phyloP scores from a whole-genome alignment of 768 basidiomycete genomes.

The Tremella fuciformis region DNA sequence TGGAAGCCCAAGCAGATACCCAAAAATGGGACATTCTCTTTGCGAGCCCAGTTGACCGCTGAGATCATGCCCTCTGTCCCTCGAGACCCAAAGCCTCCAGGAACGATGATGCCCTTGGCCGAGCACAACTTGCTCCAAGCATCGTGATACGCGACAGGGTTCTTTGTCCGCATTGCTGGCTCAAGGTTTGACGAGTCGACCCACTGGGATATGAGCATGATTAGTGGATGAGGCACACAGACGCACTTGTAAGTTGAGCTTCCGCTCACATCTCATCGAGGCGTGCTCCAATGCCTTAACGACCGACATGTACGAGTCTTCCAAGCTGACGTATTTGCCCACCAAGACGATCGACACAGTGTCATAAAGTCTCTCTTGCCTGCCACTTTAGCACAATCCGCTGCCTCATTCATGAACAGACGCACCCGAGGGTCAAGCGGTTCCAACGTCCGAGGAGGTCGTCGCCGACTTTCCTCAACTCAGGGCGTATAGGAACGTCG shows the following conservation, averaged over 20 bases:
- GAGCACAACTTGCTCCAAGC: conserved; percentile 91
- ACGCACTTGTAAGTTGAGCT: conserved; percentile 73
- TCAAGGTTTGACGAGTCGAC: conserved; percentile 93
- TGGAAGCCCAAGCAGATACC: conserved; percentile 99
- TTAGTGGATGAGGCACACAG: not conserved
- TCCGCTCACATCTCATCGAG: conserved; percentile 83
- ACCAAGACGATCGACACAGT: conserved; percentile 84
- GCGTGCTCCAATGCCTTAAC: conserved; percentile 96
- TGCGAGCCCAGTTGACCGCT: conserved; percentile 95
- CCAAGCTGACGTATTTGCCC: conserved; percentile 93
- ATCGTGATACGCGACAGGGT: conserved; percentile 87
- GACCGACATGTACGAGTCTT: conserved; percentile 98
- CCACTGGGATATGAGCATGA: conserved; percentile 62
- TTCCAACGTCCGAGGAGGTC: conserved; percentile 74
- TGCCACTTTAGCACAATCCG: conserved; percentile 46
- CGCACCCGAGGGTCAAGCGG: conserved; percentile 74
- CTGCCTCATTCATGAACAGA: conserved; percentile 11
- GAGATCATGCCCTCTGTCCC: conserved; percentile 97
- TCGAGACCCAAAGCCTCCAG: conserved; percentile 89
- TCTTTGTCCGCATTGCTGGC: conserved; percentile 68
- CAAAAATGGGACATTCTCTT: conserved; percentile 89
- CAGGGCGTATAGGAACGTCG: conserved; percentile 58
- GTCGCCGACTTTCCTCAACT: conserved; percentile 63
- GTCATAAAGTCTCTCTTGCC: conserved; percentile 91
- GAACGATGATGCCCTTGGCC: conserved; percentile 90